Conservation (phyloP, 768 basidiomycete genomes). For the Boletus patriciae region DNA sequence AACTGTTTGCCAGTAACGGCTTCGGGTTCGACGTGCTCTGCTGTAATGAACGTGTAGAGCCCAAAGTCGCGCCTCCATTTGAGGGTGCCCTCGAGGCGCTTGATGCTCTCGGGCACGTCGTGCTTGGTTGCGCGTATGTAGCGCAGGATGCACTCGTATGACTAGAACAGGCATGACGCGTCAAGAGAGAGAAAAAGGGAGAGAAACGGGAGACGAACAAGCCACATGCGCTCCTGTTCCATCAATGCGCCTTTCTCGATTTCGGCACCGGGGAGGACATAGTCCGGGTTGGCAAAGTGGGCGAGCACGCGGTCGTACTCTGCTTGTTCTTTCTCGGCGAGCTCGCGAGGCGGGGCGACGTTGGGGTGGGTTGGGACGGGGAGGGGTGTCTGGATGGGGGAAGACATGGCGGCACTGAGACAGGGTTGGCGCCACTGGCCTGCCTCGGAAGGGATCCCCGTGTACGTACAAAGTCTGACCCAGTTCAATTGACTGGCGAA, state of each 20-base stretch:
- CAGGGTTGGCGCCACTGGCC: too few relatives aligned
- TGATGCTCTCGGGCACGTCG: slow-evolving; percentile 56
- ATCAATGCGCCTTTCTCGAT: slow-evolving; percentile 45
- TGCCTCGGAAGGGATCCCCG: too few relatives aligned
- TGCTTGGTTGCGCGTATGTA: slow-evolving; percentile 81
- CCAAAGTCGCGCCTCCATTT: slow-evolving; percentile 82
- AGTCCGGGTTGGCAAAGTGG: slow-evolving; percentile 57
- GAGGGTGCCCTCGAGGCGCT: slow-evolving; percentile 68
- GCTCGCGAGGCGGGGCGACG: slow-evolving; percentile 34
- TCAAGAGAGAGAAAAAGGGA: not conserved
- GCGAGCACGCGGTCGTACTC: slow-evolving; percentile 54
- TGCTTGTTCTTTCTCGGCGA: slow-evolving; percentile 46
- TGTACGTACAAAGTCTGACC: too few relatives aligned
- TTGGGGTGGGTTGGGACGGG: slow-evolving; percentile 28
- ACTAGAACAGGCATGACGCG: slow-evolving; percentile 22
- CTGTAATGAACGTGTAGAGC: slow-evolving; percentile 58
- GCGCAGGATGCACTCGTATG: slow-evolving; percentile 72
- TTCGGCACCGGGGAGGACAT: slow-evolving; percentile 48
- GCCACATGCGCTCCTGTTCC: slow-evolving; percentile 77
- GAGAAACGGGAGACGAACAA: slow-evolving; percentile 41
- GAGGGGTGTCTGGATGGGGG: slow-evolving; percentile 19
- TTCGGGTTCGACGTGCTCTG: slow-evolving; percentile 72
- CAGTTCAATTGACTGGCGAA: too few relatives aligned
- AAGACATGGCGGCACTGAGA: slow-evolving; percentile 8
- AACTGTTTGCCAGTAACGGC: slow-evolving; percentile 82